Evolutionary conservation across 495 filamentous ascomycete genomes (phyloP).

Genomic region (Trichoderma asperelloides): DNA sequence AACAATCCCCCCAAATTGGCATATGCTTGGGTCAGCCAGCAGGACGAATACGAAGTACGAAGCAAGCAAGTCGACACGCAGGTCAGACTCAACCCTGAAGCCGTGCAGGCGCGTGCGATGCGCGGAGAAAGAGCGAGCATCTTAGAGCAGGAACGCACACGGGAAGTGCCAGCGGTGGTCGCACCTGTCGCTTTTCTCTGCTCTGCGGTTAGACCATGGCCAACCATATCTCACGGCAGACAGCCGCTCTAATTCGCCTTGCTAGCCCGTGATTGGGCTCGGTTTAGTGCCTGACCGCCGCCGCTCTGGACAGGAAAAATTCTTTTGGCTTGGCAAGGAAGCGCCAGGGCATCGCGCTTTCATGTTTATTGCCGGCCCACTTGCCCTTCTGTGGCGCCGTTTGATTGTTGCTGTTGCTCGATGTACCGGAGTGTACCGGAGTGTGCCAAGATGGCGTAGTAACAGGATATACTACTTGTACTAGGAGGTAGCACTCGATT

Average conservation of each 20-base stretch:
- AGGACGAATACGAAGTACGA: neutral
- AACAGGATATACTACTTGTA: no score
- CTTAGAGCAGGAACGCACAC: neutral
- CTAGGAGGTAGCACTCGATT: no score
- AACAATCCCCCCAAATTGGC: neutral
- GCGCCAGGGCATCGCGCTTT: neutral
- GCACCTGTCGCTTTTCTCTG: no score
- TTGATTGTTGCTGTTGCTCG: neutral
- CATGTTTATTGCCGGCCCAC: neutral
- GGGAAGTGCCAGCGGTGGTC: neutral
- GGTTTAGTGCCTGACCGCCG: neutral
- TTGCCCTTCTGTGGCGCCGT: slow-evolving; percentile 2
- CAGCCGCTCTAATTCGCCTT: neutral
- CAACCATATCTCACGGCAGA: neutral
- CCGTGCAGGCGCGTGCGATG: neutral
- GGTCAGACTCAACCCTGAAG: neutral
- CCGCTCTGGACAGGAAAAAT: neutral
- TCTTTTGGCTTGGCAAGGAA: neutral
- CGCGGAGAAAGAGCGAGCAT: neutral
- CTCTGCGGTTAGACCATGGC: neutral
- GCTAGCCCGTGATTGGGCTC: neutral
- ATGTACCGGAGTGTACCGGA: no score
- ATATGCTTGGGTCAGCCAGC: neutral
- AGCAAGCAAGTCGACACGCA: neutral
- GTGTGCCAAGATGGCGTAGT: no score